A percentile compares a stretch with the other conserved stretches of the same genome.
Conservation (phyloP, 768 basidiomycete species). For the Dictyophora rubrovolvata region DNA sequence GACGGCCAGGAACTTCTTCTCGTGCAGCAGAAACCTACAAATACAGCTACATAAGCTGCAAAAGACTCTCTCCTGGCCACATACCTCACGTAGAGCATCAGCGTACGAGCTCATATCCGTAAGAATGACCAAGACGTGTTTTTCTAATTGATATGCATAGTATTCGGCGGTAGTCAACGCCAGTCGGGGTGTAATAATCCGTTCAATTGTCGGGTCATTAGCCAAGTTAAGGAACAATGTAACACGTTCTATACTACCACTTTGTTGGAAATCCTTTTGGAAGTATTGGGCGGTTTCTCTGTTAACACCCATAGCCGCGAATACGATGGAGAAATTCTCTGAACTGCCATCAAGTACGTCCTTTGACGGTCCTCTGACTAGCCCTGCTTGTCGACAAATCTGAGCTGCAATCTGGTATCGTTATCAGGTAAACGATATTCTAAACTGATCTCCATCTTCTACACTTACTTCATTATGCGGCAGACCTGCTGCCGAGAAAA, state of each 20-base stretch:
- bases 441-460: neutral
- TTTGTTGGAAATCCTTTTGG: constrained; percentile 99
- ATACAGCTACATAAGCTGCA: constrained; percentile 4
- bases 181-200: constrained; percentile 97
- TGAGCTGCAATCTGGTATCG: constrained; percentile 86
- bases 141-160: constrained; percentile 98
- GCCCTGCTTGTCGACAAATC: constrained; percentile 97
- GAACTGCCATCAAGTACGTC: constrained; percentile 98
- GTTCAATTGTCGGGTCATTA: constrained; percentile 98
- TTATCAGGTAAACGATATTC: constrained; percentile 2
- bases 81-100: constrained; percentile 86
- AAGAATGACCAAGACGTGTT: constrained; percentile 97
- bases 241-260: constrained; percentile 93
- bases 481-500: constrained; percentile 97
- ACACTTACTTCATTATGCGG: constrained; percentile 89
- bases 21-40: constrained; percentile 89
- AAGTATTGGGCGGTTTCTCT: constrained; percentile 99
- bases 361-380: constrained; percentile 94
- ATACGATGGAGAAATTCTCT: constrained; percentile 99
- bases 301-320: constrained; percentile 99
- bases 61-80: constrained; percentile 22
- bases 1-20: constrained; percentile 98
- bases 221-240: constrained; percentile 98
- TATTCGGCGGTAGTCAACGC: constrained; percentile 98
- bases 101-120: constrained; percentile 99